Evolutionary conservation across 257 asterid genomes (phyloP).

Genomic region (Sherardia arvensis): DNA sequence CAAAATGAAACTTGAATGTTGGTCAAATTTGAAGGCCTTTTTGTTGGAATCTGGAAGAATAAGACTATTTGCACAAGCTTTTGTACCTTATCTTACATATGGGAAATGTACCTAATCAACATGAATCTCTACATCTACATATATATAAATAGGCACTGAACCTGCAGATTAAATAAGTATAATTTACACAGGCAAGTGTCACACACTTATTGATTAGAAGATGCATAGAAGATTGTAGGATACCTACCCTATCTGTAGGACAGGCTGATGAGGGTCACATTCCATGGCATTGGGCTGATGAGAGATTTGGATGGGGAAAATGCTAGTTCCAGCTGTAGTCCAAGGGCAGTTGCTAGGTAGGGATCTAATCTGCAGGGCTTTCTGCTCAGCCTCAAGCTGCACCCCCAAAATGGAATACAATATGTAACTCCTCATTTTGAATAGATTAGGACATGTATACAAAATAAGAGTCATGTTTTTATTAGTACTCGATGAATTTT

Average conservation of each 20-base stretch:
- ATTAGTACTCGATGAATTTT: neutral
- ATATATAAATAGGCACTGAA: neutral
- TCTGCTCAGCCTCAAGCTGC: slow-evolving; percentile 54
- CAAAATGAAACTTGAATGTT: too few relatives aligned
- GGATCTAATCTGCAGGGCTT: neutral
- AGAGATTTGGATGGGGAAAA: slow-evolving; percentile 32
- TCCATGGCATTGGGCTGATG: slow-evolving; percentile 44
- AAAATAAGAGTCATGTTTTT: neutral
- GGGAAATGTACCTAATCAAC: neutral
- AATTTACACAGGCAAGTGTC: neutral
- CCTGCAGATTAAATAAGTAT: neutral
- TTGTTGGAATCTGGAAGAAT: neutral
- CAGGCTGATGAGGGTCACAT: slow-evolving; percentile 40
- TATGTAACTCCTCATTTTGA: neutral
- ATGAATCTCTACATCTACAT: neutral
- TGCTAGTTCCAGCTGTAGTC: slow-evolving; percentile 35
- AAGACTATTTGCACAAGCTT: neutral
- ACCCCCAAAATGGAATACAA: slow-evolving; percentile 5
- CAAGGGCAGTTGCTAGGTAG: slow-evolving; percentile 32
- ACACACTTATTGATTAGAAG: neutral
- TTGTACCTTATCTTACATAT: neutral
- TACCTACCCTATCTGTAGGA: slow-evolving; percentile 64
- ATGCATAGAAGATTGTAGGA: neutral
- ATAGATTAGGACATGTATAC: neutral
- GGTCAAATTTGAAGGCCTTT: neutral